These are phyloP conservation scores for Talaromyces proteolyticus DNA, from an alignment of 495 filamentous ascomycete species.

Conservation along the genomic window DNA sequence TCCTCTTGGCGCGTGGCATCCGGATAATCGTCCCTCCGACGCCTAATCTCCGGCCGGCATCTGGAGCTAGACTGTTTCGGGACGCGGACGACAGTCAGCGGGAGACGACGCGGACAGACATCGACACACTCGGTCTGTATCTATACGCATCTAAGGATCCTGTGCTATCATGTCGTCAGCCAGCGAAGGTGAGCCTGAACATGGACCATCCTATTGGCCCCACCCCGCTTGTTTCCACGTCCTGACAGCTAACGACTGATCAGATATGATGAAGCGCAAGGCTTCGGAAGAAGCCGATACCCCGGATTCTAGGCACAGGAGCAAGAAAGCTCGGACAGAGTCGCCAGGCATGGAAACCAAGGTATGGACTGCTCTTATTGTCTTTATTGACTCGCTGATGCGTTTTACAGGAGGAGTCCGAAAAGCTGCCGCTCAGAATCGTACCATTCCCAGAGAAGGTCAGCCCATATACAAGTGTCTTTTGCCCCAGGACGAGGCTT, in stretches of 20 bases:
- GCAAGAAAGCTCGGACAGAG: conserved; percentile 58
- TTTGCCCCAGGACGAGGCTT: not conserved
- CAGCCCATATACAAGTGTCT: conserved; percentile 11
- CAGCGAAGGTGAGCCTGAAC: conserved; percentile 1
- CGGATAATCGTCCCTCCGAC: conserved; percentile 4
- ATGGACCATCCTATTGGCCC: not conserved
- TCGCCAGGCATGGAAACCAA: conserved; percentile 46
- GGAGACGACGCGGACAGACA: not conserved
- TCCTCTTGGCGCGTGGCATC: conserved; percentile 1
- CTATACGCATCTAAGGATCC: not conserved
- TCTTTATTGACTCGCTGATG: not conserved
- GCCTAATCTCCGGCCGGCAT: conserved; percentile 1
- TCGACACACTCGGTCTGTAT: not conserved
- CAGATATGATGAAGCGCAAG: conserved; percentile 69
- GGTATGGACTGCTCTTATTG: conserved; percentile 15
- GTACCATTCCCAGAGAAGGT: conserved; percentile 86
- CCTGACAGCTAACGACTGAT: conserved; percentile 7
- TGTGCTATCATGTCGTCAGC: conserved; percentile 3
- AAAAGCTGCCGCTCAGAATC: conserved; percentile 40
- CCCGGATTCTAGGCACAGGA: conserved; percentile 41
- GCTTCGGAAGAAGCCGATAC: conserved; percentile 64
- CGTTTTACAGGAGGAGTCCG: conserved; percentile 16
- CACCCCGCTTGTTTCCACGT: not conserved
- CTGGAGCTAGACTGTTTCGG: not conserved
- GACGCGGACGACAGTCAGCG: not conserved